Evolutionary conservation across 805 yeast species (phyloP), one percentile per base, ranked within the genome.

Genomic region (Cyberlindnera maritima): DNA sequence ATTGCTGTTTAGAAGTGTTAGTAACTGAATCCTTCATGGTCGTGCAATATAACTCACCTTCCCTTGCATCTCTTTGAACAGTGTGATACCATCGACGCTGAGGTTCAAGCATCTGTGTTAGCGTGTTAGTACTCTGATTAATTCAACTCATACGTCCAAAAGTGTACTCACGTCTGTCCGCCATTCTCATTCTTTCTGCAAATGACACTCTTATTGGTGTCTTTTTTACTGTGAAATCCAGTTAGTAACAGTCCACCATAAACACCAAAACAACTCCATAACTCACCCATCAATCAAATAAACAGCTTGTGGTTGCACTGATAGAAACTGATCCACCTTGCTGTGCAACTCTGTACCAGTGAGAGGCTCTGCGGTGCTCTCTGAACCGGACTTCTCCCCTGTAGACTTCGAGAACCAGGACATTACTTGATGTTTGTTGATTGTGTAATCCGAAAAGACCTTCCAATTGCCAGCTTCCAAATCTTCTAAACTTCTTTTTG

Each of bases 41-140:
- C 13, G 3, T 9, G 13, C 4, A n/a, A 2, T 12, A 8, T 13
- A 14, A 56, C 62, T 49, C 33, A 61, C 65, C 15, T 71, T 62
- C 19, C 64, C 66, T 48, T 76, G 80, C 80, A 76, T 75, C 20
- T 67, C 69, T 48, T 68, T 73, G 64, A 76, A 76, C 45, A 76
- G 60, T 34, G 70, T 65, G 25, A 75, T 62, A 20, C 72, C 71
- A 41, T 69, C 68, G 33, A 63, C 60, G 29, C 62, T 64, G 41
- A 76, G 61, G 49, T 72, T 73, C 46, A 75, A 59, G 53, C 80
- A 76, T 4, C 78, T 73, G 12, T 21, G 21, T 28, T 28, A 28
- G 14, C 4, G 4, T n/a, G 19, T 32, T 17, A 9, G 35, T 9
- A 9, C 18, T 20, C 9, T 8, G n/a, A 26, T 3, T 7, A n/a